phyloP scores from a whole-genome alignment of 2,329 filamentous ascomycete species.

The Stagonosporopsis vannaccii region DNA sequence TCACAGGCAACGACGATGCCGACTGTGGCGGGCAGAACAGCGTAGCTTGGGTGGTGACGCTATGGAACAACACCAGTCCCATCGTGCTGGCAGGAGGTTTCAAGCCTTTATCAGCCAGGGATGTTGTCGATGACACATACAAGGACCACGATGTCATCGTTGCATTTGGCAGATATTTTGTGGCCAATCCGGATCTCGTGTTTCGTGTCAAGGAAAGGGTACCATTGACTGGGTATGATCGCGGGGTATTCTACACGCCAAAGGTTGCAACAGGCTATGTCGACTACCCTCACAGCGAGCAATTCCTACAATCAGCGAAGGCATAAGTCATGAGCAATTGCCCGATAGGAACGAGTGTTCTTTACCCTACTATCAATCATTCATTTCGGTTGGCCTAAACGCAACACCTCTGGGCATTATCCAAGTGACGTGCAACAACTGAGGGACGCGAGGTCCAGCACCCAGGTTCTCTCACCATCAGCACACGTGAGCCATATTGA shows the following conservation, averaged over 20 bases:
- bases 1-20: conserved; percentile 22
- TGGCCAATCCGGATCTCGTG: conserved; percentile 55
- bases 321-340: neutral
- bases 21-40: conserved; percentile 22
- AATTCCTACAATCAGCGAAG: conserved; percentile 10
- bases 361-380: too few species aligned
- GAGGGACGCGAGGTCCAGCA: too few species aligned
- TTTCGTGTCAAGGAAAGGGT: conserved; percentile 52
- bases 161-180: conserved; percentile 55
- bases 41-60: conserved; percentile 22
- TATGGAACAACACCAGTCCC: conserved; percentile 25
- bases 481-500: too few species aligned
- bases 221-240: conserved; percentile 50
- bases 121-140: conserved; percentile 47
- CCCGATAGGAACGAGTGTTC: too few species aligned
- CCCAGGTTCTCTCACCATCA: too few species aligned
- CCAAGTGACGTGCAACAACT: too few species aligned
- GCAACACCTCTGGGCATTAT: too few species aligned
- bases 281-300: conserved; percentile 21
- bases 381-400: too few species aligned
- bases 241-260: conserved; percentile 27
- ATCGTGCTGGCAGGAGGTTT: conserved; percentile 53
- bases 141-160: conserved; percentile 38
- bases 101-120: conserved; percentile 41
- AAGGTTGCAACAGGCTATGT: conserved; percentile 23